Evolutionary conservation across 108 stramenopile species (phyloP).

Genomic region (Aurantiochytrium sp.): DNA sequence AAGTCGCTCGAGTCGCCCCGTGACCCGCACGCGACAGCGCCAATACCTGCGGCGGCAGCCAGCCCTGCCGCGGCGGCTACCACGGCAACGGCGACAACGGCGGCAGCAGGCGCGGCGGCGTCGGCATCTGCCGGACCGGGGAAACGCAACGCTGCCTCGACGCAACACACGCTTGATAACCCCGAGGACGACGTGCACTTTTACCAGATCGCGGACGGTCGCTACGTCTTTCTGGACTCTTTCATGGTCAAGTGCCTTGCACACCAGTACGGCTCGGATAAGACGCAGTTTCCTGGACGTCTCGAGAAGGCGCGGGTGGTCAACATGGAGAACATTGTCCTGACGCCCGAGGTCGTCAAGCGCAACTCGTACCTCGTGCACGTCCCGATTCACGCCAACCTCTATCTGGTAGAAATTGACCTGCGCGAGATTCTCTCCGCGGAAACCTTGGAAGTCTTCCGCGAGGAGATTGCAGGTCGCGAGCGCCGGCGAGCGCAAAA

Average conservation of each 20-base stretch:
- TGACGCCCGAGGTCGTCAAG: slow-evolving; percentile 21
- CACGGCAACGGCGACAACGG: too few relatives aligned
- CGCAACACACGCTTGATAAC: background rate
- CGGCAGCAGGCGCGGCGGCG: too few relatives aligned
- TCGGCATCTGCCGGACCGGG: too few relatives aligned
- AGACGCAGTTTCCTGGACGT: background rate
- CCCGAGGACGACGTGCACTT: slow-evolving; percentile 10
- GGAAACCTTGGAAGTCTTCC: slow-evolving; percentile 9
- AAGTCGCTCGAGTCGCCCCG: background rate
- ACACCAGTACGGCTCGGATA: background rate
- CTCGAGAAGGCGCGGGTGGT: background rate
- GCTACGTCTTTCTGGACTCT: background rate
- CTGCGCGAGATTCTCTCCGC: background rate
- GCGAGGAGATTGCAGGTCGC: background rate
- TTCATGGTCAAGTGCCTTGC: background rate
- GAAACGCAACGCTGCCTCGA: too few relatives aligned
- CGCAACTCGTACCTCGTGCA: background rate
- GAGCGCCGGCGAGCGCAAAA: background rate
- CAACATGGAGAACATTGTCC: background rate
- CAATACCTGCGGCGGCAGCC: background rate
- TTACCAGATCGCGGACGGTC: background rate
- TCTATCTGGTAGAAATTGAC: background rate
- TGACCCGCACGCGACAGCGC: background rate
- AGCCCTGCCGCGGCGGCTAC: too few relatives aligned
- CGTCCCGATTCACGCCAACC: slow-evolving; percentile 16